Percentiles rank a stretch among this genome's conserved stretches.
phyloP scores from a whole-genome alignment of 495 filamentous ascomycete genomes.

The Penicillium herquei region DNA sequence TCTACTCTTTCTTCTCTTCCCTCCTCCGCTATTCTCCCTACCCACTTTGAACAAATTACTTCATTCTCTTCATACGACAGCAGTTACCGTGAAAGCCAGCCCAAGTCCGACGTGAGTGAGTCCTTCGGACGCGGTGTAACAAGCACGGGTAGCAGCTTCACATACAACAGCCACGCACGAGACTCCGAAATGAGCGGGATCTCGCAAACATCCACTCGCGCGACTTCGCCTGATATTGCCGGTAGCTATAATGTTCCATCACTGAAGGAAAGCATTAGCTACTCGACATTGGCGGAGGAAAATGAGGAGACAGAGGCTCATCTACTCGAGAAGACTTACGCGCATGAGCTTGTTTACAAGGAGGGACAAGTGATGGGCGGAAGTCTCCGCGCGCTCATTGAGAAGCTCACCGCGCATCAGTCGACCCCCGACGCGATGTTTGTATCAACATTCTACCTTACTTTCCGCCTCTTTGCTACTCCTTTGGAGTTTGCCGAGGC shows the following conservation, averaged over 20 bases:
- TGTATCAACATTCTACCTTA: constrained; percentile 93
- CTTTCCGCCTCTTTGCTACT: constrained; percentile 91
- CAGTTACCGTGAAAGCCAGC: constrained; percentile 27
- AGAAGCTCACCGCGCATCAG: constrained; percentile 89
- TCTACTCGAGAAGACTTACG: constrained; percentile 78
- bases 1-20: constrained; percentile 30
- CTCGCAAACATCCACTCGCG: constrained; percentile 81
- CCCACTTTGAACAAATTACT: constrained; percentile 35
- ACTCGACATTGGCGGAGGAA: constrained; percentile 67
- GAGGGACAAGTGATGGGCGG: constrained; percentile 94
- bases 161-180: constrained; percentile 68
- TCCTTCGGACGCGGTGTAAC: constrained; percentile 44
- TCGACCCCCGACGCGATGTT: constrained; percentile 91
- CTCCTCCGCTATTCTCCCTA: constrained; percentile 32
- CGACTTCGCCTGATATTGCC: constrained; percentile 78
- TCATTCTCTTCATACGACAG: constrained; percentile 30
- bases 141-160: constrained; percentile 66
- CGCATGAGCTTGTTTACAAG: constrained; percentile 90
- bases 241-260: constrained; percentile 40
- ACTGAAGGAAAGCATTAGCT: constrained; percentile 56
- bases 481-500: constrained; percentile 75
- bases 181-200: constrained; percentile 80
- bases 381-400: constrained; percentile 85
- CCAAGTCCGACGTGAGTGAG: constrained; percentile 37
- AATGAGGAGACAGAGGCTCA: constrained; percentile 76